Evolutionary conservation across 2,329 filamentous ascomycete genomes (phyloP), one percentile per base, ranked within the genome.

Genomic region (Botryosphaeria dothidea): DNA sequence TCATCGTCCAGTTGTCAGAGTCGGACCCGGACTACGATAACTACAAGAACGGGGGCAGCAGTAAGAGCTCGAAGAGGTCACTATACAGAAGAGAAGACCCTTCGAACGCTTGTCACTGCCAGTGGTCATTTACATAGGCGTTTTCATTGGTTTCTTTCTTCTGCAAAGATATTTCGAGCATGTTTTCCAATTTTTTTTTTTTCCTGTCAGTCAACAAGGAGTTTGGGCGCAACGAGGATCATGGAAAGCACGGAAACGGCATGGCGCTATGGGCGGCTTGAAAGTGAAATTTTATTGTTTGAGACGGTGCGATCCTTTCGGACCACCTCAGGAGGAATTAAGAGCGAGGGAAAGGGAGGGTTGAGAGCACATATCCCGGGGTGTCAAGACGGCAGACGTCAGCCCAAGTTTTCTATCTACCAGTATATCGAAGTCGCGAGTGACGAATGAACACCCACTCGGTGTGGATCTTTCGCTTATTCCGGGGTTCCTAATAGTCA

Each of bases 31-130:
- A 65, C 56, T 48, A 57, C 19, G 17, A 25, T 7, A 45, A 25
- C 21, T 36, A 64, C 41, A 34, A 29, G 38, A 49, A 31, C 21
- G 43, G 34, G 13, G 23, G 48, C 48, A 43, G 25, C 9, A 58
- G 41, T 27, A 48, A 25, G 21, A n/a, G 51, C 31, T 64, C 52
- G 27, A 57, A 15, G 15, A 34, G 52, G 23, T 38, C 41, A 8
- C n/a, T 64, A n/a, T 27, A n/a, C 13, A 60, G 25, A 29, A 13
- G 63, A 51, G 56, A 65, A 19, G 56, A 60, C 27, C 45, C 34
- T 13, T 49, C 43, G 34, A 61, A 58, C 45, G 56, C 52, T 29
- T 65, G 63, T 38, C 63, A 65, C 36, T 65, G 63, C 36, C 63
- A 65, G 54, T 65, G 63, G 63, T 60, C 63, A 11, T 65, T 60